Evolutionary conservation across 441 rosid genomes (phyloP), one percentile per base, ranked within the genome.

Genomic region (Arabidopsis hybrid): DNA sequence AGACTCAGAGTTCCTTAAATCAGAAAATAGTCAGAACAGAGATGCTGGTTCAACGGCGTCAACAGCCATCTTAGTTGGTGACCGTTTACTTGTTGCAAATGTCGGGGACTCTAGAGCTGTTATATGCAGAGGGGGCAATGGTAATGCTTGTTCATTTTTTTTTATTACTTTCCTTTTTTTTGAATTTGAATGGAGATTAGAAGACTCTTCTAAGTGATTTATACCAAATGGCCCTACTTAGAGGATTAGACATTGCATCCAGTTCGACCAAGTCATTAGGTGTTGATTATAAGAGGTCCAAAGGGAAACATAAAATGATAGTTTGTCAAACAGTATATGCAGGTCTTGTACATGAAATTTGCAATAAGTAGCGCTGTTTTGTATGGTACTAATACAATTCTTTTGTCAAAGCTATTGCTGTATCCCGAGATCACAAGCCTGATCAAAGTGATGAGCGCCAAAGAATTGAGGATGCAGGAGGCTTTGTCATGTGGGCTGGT

Each of bases 31-130:
- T 83, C 94, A 89, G 86, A 86, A 86, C 72, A 84, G 98, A 64
- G 99, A 96, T 89, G 99, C 98, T 79, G 99, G 99, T 73, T 96
- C 99, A 52, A 96, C 99, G 34, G 99, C 99, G 42, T 96, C 99
- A 39, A 93, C 99, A 32, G 99, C 99, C 65, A 82, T 96, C 63
- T 89, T 96, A 4, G 96, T 96, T 59, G 99, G 99, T 59, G 90
- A 89, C 72, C 97, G 98, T 63, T 81, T 95, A 79, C 93, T 93
- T 56, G 99, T 95, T 74, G 99, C 99, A 32, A 95, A 95, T 84
- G 99, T 95, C 60, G 99, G 99, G 60, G 99, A 95, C 76, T 95
- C 99, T 51, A 88, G 98, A 83, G 98, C 98, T 66, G 98, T 96
- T 65, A 91, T 96, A 67, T 93, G 98, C 85, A 89, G 92, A 75